A percentile compares a stretch with the other conserved stretches of the same genome.
phyloP scores from a whole-genome alignment of 768 basidiomycete genomes.

The Lyophyllum shimeji region DNA sequence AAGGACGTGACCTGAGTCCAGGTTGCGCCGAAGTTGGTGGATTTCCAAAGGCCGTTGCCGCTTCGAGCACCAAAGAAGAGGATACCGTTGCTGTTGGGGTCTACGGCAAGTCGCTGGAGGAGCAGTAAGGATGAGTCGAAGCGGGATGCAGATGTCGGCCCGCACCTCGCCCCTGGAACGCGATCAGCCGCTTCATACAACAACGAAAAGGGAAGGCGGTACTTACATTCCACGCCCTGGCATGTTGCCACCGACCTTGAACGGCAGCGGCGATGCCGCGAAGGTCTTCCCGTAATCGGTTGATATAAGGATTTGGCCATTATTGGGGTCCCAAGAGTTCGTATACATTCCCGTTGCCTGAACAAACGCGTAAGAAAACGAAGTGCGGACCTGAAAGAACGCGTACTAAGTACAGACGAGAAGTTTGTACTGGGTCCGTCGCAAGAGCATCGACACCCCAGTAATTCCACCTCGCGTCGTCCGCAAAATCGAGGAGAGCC shows the following conservation, averaged over 20 bases:
- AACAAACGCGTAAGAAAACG: neutral
- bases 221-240: constrained; percentile 62
- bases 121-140: neutral
- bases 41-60: constrained; percentile 68
- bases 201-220: neutral
- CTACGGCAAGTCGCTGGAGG: constrained; percentile 54
- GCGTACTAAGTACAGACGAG: constrained; percentile 51
- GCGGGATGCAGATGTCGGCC: neutral
- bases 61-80: constrained; percentile 64
- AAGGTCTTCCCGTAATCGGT: constrained; percentile 58
- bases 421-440: constrained; percentile 57
- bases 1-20: constrained; percentile 63
- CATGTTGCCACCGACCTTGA: constrained; percentile 73
- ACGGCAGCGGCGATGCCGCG: constrained; percentile 49
- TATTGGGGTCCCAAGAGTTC: constrained; percentile 61
- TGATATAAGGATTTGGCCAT: constrained; percentile 62
- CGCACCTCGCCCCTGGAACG: constrained; percentile 46
- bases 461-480: constrained; percentile 51
- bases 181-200: constrained; percentile 4
- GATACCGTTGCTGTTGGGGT: constrained; percentile 61
- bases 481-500: constrained; percentile 56
- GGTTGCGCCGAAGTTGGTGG: constrained; percentile 54
- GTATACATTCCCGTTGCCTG: constrained; percentile 63
- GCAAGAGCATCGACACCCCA: constrained; percentile 65
- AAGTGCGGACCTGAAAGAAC: neutral